Conservation (phyloP, 768 basidiomycete genomes). For the Russula brevipes region DNA sequence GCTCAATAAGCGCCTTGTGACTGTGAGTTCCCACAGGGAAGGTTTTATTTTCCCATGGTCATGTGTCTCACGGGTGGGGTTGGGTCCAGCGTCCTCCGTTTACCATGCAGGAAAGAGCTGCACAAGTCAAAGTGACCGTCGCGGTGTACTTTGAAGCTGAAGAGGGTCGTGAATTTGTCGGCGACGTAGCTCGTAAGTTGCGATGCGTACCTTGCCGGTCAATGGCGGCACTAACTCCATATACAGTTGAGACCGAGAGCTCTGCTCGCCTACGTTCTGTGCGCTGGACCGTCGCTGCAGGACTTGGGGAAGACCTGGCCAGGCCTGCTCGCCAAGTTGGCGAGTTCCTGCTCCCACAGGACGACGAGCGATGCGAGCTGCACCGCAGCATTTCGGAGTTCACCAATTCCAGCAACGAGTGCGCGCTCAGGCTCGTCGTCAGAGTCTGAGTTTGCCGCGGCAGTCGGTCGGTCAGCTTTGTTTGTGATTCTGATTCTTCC, state of each 20-base stretch:
- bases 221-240: neutral
- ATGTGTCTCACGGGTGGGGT: neutral
- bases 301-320: neutral
- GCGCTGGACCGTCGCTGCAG: conserved; percentile 7
- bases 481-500: too few relatives aligned
- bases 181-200: neutral
- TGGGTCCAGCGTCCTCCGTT: neutral
- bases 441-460: neutral
- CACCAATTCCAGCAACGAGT: neutral
- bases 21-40: neutral
- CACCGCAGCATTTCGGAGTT: neutral
- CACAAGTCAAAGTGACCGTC: conserved; percentile 4
- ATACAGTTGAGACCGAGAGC: conserved; percentile 1
- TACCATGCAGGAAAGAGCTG: neutral
- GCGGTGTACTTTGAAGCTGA: neutral
- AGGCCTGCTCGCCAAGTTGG: neutral
- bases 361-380: neutral
- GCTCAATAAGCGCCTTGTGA: conserved; percentile 5
- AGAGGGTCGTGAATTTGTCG: neutral
- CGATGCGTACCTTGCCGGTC: too few relatives aligned
- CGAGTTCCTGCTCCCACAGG: neutral
- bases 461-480: too few relatives aligned
- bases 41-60: neutral
- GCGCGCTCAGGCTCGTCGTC: neutral
- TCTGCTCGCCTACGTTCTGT: conserved; percentile 9